A percentile compares a stretch with the other conserved stretches of the same genome.
Evolutionary conservation across 805 yeast species (phyloP).

Genomic region (Saccharomyces jurei): DNA sequence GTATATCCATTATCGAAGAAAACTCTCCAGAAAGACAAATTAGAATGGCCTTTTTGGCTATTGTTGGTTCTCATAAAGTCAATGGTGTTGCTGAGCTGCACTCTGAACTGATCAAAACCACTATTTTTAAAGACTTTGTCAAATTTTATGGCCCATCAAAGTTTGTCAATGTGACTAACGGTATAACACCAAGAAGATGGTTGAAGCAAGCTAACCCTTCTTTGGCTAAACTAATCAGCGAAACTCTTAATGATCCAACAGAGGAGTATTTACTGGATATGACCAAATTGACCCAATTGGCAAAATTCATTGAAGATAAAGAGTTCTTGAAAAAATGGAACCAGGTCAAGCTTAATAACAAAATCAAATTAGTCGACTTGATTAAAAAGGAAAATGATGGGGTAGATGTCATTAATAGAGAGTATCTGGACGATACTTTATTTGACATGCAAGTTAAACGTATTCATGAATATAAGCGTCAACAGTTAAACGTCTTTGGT

Average conservation of each 20-base stretch:
- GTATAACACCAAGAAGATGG: conserved; percentile 96
- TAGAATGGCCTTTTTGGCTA: conserved; percentile 87
- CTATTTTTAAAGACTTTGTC: conserved; percentile 87
- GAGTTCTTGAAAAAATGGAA: conserved; percentile 67
- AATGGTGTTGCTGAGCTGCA: conserved; percentile 95
- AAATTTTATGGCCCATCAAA: conserved; percentile 71
- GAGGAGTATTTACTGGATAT: conserved; percentile 64
- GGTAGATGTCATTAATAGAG: conserved; percentile 50
- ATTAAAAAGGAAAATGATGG: conserved; percentile 55
- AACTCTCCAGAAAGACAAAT: conserved; percentile 62
- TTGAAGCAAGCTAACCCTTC: conserved; percentile 85
- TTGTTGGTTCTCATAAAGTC: conserved; percentile 86
- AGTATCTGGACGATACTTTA: conserved; percentile 47
- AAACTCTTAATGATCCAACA: conserved; percentile 50
- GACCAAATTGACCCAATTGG: conserved; percentile 57
- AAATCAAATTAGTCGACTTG: conserved; percentile 55
- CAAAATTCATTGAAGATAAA: conserved; percentile 56
- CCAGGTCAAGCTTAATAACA: conserved; percentile 60
- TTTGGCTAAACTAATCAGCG: conserved; percentile 63
- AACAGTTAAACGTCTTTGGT: conserved; percentile 86
- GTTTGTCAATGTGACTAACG: conserved; percentile 88
- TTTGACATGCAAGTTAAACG: conserved; percentile 92
- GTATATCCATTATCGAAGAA: conserved; percentile 84
- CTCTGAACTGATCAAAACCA: conserved; percentile 81
- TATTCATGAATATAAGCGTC: conserved; percentile 93